Percentiles rank a stretch among this genome's conserved stretches.
Evolutionary conservation across 2,329 filamentous ascomycete species (phyloP).

Genomic region (Fusarium drepaniforme): DNA sequence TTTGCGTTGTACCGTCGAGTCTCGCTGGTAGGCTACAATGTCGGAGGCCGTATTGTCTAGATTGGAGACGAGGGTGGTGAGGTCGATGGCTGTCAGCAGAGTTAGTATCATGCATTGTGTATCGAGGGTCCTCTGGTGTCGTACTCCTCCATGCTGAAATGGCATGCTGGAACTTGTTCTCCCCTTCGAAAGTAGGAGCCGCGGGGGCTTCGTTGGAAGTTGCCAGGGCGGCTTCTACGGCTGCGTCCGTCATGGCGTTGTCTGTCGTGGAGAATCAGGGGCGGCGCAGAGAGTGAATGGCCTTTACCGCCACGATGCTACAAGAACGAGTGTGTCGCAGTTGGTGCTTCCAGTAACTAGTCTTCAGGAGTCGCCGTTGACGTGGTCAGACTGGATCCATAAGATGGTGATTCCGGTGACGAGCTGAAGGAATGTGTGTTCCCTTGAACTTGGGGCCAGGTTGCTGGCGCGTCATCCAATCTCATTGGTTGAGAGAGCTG

Average conservation of each 20-base stretch:
- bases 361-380: conserved; percentile 17
- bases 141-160: conserved; percentile 96
- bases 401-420: conserved; percentile 13
- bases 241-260: conserved; percentile 48
- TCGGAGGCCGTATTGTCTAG: conserved; percentile 96
- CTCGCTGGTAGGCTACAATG: conserved; percentile 91
- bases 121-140: conserved; percentile 11
- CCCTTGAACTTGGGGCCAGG: conserved; percentile 36
- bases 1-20: conserved; percentile 95
- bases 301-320: conserved; percentile 20
- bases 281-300: conserved; percentile 32
- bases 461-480: conserved; percentile 32
- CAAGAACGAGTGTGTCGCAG: conserved; percentile 11
- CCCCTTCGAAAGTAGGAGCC: conserved; percentile 61
- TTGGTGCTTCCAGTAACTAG: conserved; percentile 1
- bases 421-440: conserved; percentile 43
- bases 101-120: conserved; percentile 30
- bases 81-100: conserved; percentile 77
- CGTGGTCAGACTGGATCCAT: conserved; percentile 28
- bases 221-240: conserved; percentile 46
- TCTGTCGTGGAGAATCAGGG: conserved; percentile 13
- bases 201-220: conserved; percentile 40
- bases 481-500: conserved; percentile 39
- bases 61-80: conserved; percentile 84
- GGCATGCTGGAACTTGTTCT: conserved; percentile 96